Evolutionary conservation across 2,329 filamentous ascomycete genomes (phyloP), one percentile per base, ranked within the genome.

Genomic region (Calonectria leucothoes): DNA sequence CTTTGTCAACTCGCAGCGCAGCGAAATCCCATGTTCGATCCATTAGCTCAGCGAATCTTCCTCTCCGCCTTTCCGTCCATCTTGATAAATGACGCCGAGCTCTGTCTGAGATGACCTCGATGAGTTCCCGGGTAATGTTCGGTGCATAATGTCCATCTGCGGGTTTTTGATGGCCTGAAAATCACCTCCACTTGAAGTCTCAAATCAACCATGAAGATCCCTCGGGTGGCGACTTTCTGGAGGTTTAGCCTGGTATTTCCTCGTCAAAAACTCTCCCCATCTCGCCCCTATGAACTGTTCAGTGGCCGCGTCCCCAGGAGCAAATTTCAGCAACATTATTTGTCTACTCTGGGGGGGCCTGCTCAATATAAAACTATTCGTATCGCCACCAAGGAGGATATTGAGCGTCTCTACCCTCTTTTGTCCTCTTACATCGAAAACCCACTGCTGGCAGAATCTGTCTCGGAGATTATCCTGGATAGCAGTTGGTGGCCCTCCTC

Each of bases 381-480:
- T 14, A 59, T 70, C 31, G 66, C 29, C 4, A 11, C 20, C 7
- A n/a, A n/a, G 7, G n/a, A 66, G 14, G 69, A 66, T 35, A 35
- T 59, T 35, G 49, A 66, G 23, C 39, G n/a, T 14, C 48, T 70
- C 15, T 66, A 66, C 10, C 29, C n/a, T 20, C 51, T 70, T 14
- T 37, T 70, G 8, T 39, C 68, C n/a, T 31, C 37, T 10, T 70
- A 70, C 12, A 20, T 66, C 7, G 8, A 59, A 6, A 20, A 70
- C 14, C 68, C 49, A 3, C 59, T 29, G 0, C 29, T 70, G 4
- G 37, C 59, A 1, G 68, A 70, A 5, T 66, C 61, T 2, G 68
- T 66, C 29, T 35, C 68, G 1, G 61, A 70, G 29, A 10, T 70
- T 15, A 37, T 70, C 15, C 14, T 70, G 4, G 61, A 70, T 20